Base-by-base conservation (phyloP, 352 stramenopile genomes). In the Phytophthora kernoviae region DNA sequence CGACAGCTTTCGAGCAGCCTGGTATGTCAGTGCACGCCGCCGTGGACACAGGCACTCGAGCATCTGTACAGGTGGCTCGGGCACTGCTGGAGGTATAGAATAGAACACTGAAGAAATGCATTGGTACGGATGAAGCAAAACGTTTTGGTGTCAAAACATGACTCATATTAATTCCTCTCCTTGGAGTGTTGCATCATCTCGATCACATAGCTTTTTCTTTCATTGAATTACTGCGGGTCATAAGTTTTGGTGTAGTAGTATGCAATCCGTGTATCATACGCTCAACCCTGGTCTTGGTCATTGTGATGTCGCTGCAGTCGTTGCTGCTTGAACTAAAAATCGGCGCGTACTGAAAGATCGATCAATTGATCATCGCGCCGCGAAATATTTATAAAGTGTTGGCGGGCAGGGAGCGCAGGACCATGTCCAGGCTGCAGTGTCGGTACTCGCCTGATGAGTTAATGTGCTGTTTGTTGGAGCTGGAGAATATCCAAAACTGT, bases 21-120 rank as follows among this genome's bases (percentile, higher is more conserved):
- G 82, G 81, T 12, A 94, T 94, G 85, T 79, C 85, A 9, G 85
- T 94, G 49, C 85, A 94, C 58, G 87, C 82, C 51, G 83, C 85
- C 5, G 84, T 94, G 33, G 85, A 94, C 47, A 94, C 85, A 9
- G 85, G 85, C 20, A 82, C 74, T 17, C 81, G 85, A n/a, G 85
- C 83, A 0, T 83, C 85, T 1, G 52, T 33, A 2, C 64, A 94
- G 57, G 83, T 92, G 11, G 59, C 58, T 4, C 41, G 33, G 34
- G 84, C 81, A 17, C 62, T 93, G 18, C 37, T 67, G 43, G 49
- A 59, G 36, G 20, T 40, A 20, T 48, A 65, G 30, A 12, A 47
- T 32, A 39, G 27, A 11, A 17, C 15, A n/a, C n/a, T n/a, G n/a
- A n/a, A n/a, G n/a, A n/a, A n/a, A n/a, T 27, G 10, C 2, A 5